Conservation (phyloP, 495 filamentous ascomycete species). For the Podospora bellae-mahoneyi region DNA sequence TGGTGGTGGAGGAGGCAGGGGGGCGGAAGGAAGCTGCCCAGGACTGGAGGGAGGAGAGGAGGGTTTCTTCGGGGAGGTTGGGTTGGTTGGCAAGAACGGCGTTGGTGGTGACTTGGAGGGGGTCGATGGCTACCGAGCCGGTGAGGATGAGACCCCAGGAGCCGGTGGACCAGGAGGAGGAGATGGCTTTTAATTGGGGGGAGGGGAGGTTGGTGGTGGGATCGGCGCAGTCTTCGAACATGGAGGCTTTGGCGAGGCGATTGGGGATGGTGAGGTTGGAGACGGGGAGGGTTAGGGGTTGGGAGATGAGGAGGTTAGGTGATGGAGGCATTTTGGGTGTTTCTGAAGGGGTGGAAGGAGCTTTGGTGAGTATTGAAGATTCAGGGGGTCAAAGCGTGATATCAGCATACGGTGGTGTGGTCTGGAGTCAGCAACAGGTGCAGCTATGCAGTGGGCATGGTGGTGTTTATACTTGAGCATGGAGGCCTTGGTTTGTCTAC, state of each 20-base stretch:
- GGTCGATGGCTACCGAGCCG: slow-evolving; percentile 50
- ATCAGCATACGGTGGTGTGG: no score
- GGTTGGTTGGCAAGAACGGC: slow-evolving; percentile 41
- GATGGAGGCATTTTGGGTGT: neutral
- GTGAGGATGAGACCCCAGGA: slow-evolving; percentile 45
- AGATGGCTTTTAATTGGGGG: slow-evolving; percentile 43
- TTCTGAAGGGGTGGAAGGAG: no score
- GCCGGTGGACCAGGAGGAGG: slow-evolving; percentile 56
- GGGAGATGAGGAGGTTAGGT: slow-evolving; percentile 27
- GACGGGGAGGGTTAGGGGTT: slow-evolving; percentile 39
- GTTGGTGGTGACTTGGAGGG: slow-evolving; percentile 45
- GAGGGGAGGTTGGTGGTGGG: slow-evolving; percentile 44
- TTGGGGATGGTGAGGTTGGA: slow-evolving; percentile 39
- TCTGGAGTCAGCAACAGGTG: no score
- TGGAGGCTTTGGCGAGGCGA: slow-evolving; percentile 42
- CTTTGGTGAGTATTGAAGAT: neutral
- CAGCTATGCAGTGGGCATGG: no score
- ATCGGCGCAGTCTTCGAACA: slow-evolving; percentile 40
- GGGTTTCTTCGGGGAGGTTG: slow-evolving; percentile 28
- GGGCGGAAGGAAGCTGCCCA: slow-evolving; percentile 42
- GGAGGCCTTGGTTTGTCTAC: neutral
- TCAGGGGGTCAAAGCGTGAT: neutral
- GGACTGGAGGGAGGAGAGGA: slow-evolving; percentile 42
- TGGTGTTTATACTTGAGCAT: neutral
- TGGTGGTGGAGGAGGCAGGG: neutral